Evolutionary conservation across 2,329 filamentous ascomycete genomes (phyloP).

Genomic region (Neonectria sp.): DNA sequence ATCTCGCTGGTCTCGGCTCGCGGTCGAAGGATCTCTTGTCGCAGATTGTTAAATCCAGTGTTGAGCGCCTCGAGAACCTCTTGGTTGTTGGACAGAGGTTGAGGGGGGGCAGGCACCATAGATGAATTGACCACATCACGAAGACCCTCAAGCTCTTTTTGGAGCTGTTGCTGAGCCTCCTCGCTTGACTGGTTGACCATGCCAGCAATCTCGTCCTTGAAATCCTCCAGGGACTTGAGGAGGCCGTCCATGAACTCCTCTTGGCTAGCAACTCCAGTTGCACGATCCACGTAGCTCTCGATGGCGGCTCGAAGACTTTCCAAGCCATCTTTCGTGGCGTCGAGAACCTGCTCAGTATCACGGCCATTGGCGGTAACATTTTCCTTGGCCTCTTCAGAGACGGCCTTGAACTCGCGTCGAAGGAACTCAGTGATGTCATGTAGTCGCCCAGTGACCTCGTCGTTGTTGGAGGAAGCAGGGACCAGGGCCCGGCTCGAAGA

Average conservation of each 20-base stretch:
- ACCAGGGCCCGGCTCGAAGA: constrained; percentile 58
- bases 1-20: constrained; percentile 86
- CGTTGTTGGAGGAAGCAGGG: constrained; percentile 58
- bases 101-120: constrained; percentile 72
- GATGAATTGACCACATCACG: constrained; percentile 82
- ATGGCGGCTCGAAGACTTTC: constrained; percentile 86
- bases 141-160: constrained; percentile 86
- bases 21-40: constrained; percentile 79
- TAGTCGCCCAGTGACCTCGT: constrained; percentile 69
- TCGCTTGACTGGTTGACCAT: constrained; percentile 67
- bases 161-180: constrained; percentile 75
- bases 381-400: constrained; percentile 78
- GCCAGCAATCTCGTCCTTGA: constrained; percentile 76
- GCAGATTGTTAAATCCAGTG: constrained; percentile 81
- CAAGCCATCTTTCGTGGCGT: constrained; percentile 89
- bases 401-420: constrained; percentile 71
- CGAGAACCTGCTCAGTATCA: constrained; percentile 90
- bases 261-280: constrained; percentile 77
- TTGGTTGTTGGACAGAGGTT: constrained; percentile 61
- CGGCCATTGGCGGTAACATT: constrained; percentile 84
- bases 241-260: constrained; percentile 84
- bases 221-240: constrained; percentile 75
- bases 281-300: constrained; percentile 83
- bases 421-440: constrained; percentile 77
- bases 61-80: constrained; percentile 81